Percentiles rank a stretch among this genome's conserved stretches.
phyloP scores from a whole-genome alignment of 2,329 filamentous ascomycete genomes.

The Mycogone perniciosa region DNA sequence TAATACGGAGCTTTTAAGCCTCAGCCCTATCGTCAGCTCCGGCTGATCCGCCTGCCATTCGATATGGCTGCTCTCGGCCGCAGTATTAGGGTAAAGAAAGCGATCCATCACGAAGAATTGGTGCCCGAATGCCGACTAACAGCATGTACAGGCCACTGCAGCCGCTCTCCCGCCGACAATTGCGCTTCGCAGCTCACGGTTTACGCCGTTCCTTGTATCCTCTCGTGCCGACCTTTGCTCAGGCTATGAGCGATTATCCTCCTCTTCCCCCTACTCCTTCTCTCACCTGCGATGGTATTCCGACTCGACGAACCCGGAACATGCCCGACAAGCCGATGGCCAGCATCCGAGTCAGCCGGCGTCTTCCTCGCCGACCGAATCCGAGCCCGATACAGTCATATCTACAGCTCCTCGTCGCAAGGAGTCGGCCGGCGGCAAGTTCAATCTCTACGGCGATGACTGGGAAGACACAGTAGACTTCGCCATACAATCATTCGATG shows the following conservation, averaged over 20 bases:
- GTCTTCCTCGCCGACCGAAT: background rate
- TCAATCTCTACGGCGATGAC: conserved; percentile 33
- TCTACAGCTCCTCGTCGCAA: conserved; percentile 13
- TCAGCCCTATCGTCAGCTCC: background rate
- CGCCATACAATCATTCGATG: conserved; percentile 38
- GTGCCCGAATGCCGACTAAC: background rate
- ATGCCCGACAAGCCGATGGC: background rate
- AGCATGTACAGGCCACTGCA: conserved; percentile 13
- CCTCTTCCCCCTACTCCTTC: background rate
- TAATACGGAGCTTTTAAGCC: background rate
- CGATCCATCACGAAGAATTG: background rate
- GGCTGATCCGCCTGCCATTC: background rate
- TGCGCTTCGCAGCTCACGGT: conserved; percentile 15
- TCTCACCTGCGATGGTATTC: conserved; percentile 17
- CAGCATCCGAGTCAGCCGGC: background rate
- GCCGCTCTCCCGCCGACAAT: conserved; percentile 16
- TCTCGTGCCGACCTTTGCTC: conserved; percentile 2
- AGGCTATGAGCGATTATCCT: conserved; percentile 1
- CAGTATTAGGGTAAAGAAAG: conserved; percentile 4
- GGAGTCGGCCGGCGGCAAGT: conserved; percentile 25
- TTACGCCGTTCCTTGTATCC: conserved; percentile 8
- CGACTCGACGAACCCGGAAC: conserved; percentile 11
- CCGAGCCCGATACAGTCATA: background rate
- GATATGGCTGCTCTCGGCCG: conserved; percentile 4
- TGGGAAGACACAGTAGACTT: conserved; percentile 39